These are phyloP conservation scores for Ecytonucleospora hepatopenaei DNA, from an alignment of 371 early-diverging fungal genomes.

Conservation along the genomic window DNA sequence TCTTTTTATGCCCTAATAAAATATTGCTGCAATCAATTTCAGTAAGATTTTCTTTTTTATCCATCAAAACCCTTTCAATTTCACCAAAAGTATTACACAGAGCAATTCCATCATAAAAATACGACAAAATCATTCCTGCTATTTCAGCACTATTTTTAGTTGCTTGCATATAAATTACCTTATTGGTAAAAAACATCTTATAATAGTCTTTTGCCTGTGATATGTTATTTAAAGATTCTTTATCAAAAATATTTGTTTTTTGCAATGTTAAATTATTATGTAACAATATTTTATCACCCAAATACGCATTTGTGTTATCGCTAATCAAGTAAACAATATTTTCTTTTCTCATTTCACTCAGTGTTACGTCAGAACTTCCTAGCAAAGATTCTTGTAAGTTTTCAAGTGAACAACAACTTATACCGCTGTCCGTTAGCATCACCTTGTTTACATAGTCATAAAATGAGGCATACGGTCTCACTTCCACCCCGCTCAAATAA, in stretches of 20 bases:
- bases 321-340: background rate
- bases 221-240: background rate
- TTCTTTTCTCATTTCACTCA: constrained; percentile 43
- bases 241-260: too few relatives aligned
- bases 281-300: background rate
- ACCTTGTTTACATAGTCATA: constrained; percentile 19
- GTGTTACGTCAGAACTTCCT: too few relatives aligned
- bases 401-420: background rate
- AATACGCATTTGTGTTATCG: background rate
- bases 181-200: constrained; percentile 11
- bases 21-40: constrained; percentile 70
- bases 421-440: background rate
- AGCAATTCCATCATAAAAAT: constrained; percentile 80
- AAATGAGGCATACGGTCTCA: constrained; percentile 42
- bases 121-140: constrained; percentile 77
- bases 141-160: constrained; percentile 74
- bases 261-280: too few relatives aligned
- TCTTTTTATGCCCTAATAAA: constrained; percentile 63
- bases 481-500: constrained; percentile 52
- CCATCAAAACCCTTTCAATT: constrained; percentile 76
- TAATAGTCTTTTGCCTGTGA: background rate
- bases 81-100: constrained; percentile 76
- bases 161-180: constrained; percentile 16
- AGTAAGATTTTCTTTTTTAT: constrained; percentile 56
- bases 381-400: too few relatives aligned